phyloP scores from a whole-genome alignment of 805 yeast species.

The Candida broadrunensis region DNA sequence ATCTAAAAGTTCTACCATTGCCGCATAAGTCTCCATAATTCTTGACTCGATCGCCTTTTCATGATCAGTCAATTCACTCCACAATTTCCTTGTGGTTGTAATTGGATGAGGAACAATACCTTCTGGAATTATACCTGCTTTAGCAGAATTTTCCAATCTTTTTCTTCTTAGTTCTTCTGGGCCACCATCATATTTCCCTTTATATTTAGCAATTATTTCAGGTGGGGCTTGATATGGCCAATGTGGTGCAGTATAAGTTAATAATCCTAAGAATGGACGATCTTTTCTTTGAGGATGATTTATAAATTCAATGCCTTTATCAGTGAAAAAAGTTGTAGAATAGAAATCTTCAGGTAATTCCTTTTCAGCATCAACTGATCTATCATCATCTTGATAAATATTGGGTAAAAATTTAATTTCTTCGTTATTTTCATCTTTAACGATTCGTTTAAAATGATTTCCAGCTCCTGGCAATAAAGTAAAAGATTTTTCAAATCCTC shows the following conservation, averaged over 20 bases:
- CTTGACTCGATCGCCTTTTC: constrained; percentile 37
- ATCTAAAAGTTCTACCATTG: constrained; percentile 59
- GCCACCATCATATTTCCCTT: constrained; percentile 47
- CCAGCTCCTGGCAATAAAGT: constrained; percentile 56
- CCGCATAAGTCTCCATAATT: constrained; percentile 60
- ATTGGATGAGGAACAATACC: constrained; percentile 44
- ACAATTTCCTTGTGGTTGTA: constrained; percentile 39
- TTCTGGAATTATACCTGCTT: constrained; percentile 46
- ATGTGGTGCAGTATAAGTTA: constrained; percentile 64
- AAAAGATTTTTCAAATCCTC: constrained; percentile 52
- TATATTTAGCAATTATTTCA: constrained; percentile 44
- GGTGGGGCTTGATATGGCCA: constrained; percentile 66
- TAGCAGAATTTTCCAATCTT: constrained; percentile 38
- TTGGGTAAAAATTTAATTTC: constrained; percentile 35
- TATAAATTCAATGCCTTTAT: constrained; percentile 38
- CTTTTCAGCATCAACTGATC: constrained; percentile 29
- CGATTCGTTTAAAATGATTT: constrained; percentile 50
- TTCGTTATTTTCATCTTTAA: constrained; percentile 27
- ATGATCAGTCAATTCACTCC: constrained; percentile 40
- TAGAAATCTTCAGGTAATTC: constrained; percentile 47
- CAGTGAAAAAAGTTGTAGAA: constrained; percentile 44
- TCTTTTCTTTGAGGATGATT: constrained; percentile 26
- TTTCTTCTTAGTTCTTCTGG: constrained; percentile 40
- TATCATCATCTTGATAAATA: constrained; percentile 38
- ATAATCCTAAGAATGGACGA: constrained; percentile 52